phyloP scores from a whole-genome alignment of 345 rosid species.

The Reutealis trisperma region DNA sequence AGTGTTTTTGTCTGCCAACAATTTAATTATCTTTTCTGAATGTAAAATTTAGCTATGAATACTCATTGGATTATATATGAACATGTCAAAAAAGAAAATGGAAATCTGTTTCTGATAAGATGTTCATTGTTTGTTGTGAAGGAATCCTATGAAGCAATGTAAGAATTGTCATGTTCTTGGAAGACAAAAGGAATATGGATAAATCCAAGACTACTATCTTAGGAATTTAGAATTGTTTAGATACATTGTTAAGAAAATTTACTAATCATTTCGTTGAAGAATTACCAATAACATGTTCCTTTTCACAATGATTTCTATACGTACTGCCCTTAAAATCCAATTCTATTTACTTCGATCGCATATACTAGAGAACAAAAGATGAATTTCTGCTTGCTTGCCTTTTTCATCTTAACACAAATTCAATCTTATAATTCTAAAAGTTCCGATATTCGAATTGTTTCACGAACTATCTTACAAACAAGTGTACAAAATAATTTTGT shows the following conservation, averaged over 20 bases:
- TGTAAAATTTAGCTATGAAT: background rate
- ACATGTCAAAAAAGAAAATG: background rate
- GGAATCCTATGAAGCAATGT: slow-evolving; percentile 32
- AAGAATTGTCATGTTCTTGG: slow-evolving; percentile 17
- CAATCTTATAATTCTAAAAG: background rate
- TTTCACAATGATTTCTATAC: too few species aligned
- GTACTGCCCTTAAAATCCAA: background rate
- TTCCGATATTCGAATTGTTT: background rate
- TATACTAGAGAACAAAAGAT: slow-evolving; percentile 6
- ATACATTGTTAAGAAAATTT: background rate
- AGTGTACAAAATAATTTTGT: background rate
- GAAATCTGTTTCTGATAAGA: background rate
- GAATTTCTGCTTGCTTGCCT: background rate
- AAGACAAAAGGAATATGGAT: slow-evolving; percentile 16
- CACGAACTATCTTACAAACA: slow-evolving; percentile 4
- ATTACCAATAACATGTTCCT: too few species aligned
- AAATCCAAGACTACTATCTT: slow-evolving; percentile 22
- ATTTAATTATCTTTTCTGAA: background rate
- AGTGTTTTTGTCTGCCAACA: background rate
- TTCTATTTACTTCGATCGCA: background rate
- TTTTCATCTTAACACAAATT: slow-evolving; percentile 6
- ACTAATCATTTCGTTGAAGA: background rate
- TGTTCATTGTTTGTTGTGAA: slow-evolving; percentile 8
- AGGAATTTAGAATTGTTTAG: background rate
- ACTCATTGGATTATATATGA: background rate